These are phyloP conservation scores for Pseudotulostoma volvatum DNA, from an alignment of 495 filamentous ascomycete genomes.

Conservation along the genomic window DNA sequence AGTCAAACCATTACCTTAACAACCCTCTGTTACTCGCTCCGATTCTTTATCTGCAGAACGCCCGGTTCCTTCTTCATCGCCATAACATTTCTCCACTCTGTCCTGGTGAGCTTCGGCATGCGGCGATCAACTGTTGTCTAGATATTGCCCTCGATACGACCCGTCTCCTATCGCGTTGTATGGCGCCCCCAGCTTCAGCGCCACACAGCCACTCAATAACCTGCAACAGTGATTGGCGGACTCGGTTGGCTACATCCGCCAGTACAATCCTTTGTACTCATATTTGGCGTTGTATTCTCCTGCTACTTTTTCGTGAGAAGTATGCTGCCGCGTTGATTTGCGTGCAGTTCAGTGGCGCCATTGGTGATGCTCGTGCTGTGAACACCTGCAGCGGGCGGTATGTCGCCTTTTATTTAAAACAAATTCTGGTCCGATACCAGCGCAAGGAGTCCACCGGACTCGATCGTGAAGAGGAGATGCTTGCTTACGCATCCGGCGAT, in stretches of 20 bases:
- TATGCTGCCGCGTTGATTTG: constrained; percentile 57
- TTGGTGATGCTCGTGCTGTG: constrained; percentile 51
- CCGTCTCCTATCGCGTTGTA: constrained; percentile 50
- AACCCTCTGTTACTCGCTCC: constrained; percentile 59
- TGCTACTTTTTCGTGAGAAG: constrained; percentile 58
- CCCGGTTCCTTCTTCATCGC: constrained; percentile 71
- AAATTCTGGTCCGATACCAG: constrained; percentile 40
- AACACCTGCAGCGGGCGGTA: constrained; percentile 71
- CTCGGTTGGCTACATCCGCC: constrained; percentile 35
- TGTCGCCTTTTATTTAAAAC: constrained; percentile 63
- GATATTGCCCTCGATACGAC: constrained; percentile 62
- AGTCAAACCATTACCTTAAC: constrained; percentile 47
- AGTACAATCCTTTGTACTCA: constrained; percentile 63
- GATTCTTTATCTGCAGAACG: constrained; percentile 63
- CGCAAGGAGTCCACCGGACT: constrained; percentile 35
- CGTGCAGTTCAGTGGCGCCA: constrained; percentile 48
- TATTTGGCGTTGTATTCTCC: constrained; percentile 75
- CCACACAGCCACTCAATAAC: constrained; percentile 3
- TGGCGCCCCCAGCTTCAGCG: constrained; percentile 16
- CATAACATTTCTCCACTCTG: constrained; percentile 76
- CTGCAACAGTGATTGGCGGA: constrained; percentile 28
- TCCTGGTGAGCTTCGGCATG: constrained; percentile 40
- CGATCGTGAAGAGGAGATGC: constrained; percentile 75
- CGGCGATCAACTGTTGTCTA: constrained; percentile 65
- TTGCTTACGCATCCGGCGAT: constrained; percentile 78